Evolutionary conservation across 2,329 filamentous ascomycete species (phyloP), one percentile per base, ranked within the genome.

Genomic region (Xylaria sp.): DNA sequence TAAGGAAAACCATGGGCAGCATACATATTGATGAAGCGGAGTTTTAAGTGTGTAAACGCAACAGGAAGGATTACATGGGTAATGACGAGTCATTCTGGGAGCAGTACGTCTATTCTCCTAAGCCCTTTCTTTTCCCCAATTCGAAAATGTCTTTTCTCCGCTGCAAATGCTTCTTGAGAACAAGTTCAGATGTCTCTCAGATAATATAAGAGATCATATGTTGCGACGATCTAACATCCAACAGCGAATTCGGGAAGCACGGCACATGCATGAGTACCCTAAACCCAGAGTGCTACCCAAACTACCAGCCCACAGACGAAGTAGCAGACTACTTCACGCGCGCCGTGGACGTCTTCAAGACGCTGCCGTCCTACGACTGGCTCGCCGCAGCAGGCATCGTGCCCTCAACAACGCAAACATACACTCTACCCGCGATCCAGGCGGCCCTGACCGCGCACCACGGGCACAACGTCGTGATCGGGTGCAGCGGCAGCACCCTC

Each of bases 191-290:
- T 50, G 6, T 25, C 20, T 3, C 3, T 10, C 23, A 50, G 5
- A 12, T 25, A 20, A 1, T 48, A 48, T 23, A 48, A 1, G 23
- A 25, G 23, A 25, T 25, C 23, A 25, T 25, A 25, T 25, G 23
- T 25, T 25, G 23, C 23, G 3, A 25, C 23, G 23, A 25, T 25
- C 23, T 25, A 25, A 23, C 8, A 3, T 23, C 31, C 12, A 3
- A 39, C 10, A 56, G 52, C 78, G 91, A 94, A 79, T 94, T 89
- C 87, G 83, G 84, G 73, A 94, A 93, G 80, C 92, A 94, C 78
- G 92, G 92, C 67, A 86, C 84, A 15, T 94, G 91, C 81, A 88
- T 93, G 73, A 88, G 84, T 73, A 94, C 92, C 0, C 84, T 94
- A 9, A 84, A 90, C 55, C 87, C 91, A 0, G 79, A 80, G 20